These are phyloP conservation scores for Pythium utonaiense DNA, from an alignment of 352 stramenopile species.

Conservation along the genomic window DNA sequence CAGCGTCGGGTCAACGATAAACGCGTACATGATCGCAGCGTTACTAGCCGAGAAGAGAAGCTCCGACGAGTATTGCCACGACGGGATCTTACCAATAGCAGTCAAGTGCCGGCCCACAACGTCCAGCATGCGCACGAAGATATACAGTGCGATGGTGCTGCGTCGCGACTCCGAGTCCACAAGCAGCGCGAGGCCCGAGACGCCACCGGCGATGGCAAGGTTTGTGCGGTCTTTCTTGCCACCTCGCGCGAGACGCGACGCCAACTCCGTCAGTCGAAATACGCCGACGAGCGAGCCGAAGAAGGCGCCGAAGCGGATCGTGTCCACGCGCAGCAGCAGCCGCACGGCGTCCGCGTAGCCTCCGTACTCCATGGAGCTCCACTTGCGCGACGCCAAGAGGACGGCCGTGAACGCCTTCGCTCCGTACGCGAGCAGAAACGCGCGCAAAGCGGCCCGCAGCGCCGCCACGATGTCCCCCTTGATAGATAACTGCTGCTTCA, in stretches of 20 bases:
- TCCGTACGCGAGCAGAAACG: conserved; percentile 71
- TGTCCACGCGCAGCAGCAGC: conserved; percentile 60
- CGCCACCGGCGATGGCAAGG: conserved; percentile 58
- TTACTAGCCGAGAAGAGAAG: conserved; percentile 74
- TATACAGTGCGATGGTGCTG: conserved; percentile 77
- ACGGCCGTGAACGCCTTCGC: conserved; percentile 82
- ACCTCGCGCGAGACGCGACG: conserved; percentile 38
- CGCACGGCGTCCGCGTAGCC: conserved; percentile 73
- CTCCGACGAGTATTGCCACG: conserved; percentile 68
- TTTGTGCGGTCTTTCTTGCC: conserved; percentile 49
- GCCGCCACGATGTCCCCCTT: conserved; percentile 25
- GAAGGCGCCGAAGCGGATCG: conserved; percentile 77
- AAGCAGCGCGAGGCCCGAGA: conserved; percentile 67
- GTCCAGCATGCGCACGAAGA: conserved; percentile 85
- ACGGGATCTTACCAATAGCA: conserved; percentile 43
- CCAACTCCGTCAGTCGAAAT: conserved; percentile 64
- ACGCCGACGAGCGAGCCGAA: conserved; percentile 69
- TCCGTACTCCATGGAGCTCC: conserved; percentile 63
- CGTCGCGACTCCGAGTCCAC: conserved; percentile 63
- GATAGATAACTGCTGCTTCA: conserved; percentile 9
- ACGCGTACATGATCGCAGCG: conserved; percentile 76
- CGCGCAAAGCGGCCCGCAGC: conserved; percentile 30
- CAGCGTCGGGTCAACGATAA: conserved; percentile 60
- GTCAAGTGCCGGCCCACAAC: conserved; percentile 70
- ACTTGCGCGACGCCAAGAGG: conserved; percentile 73